Conservation (phyloP, 2,329 filamentous ascomycete genomes). For the Botrytis porri region DNA sequence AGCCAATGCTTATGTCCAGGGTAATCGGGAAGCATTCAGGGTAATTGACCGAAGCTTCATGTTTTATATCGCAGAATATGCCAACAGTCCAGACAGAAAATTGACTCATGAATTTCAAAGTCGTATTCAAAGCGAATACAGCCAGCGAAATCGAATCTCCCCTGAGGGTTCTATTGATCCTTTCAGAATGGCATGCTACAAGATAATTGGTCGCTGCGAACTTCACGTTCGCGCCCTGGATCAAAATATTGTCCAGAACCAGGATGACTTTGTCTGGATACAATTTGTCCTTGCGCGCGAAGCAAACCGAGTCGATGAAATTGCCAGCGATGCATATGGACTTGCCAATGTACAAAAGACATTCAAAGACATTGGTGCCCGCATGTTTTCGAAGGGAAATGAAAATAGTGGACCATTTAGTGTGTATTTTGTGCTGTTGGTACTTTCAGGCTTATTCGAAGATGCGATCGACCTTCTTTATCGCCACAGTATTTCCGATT, state of each 20-base stretch:
- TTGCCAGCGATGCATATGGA: conserved; percentile 64
- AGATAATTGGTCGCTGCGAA: conserved; percentile 83
- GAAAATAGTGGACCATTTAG: conserved; percentile 73
- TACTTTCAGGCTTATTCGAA: conserved; percentile 90
- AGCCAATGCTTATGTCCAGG: conserved; percentile 80
- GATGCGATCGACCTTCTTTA: conserved; percentile 90
- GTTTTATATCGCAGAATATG: conserved; percentile 82
- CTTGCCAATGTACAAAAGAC: conserved; percentile 70
- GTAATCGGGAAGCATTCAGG: conserved; percentile 76
- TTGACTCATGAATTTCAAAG: conserved; percentile 77
- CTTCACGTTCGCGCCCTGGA: conserved; percentile 62
- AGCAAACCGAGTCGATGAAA: conserved; percentile 59
- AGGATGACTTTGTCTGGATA: conserved; percentile 71
- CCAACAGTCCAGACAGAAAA: conserved; percentile 71
- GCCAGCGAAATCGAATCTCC: conserved; percentile 77
- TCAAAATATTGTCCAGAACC: conserved; percentile 46
- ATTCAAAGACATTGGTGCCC: conserved; percentile 82
- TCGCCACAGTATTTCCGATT: conserved; percentile 85
- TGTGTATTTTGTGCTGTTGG: conserved; percentile 90
- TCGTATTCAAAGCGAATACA: conserved; percentile 86
- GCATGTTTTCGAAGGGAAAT: conserved; percentile 81
- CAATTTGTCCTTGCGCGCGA: conserved; percentile 69
- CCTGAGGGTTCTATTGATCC: conserved; percentile 87
- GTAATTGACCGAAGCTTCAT: conserved; percentile 89
- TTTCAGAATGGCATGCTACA: conserved; percentile 96